Percentiles rank a stretch among this genome's conserved stretches.
Evolutionary conservation across 768 basidiomycete species (phyloP).

Genomic region (Arthromyces matolae): DNA sequence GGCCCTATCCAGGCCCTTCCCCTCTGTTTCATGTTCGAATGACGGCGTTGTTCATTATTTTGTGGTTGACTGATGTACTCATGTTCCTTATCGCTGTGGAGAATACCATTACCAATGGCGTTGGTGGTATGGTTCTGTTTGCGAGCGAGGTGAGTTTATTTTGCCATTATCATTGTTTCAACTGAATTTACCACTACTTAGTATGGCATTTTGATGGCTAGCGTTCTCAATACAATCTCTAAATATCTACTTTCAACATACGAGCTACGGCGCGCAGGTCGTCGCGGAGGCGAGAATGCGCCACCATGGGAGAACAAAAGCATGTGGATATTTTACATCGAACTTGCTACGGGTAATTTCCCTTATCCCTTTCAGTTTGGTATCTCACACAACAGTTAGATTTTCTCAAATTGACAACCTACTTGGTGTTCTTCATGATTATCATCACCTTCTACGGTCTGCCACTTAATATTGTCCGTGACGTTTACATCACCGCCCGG

Average conservation of each 20-base stretch:
- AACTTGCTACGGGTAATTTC: constrained; percentile 76
- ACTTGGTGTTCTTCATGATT: constrained; percentile 89
- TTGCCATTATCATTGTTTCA: too few relatives aligned
- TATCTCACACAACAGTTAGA: constrained; percentile 44
- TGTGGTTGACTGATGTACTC: constrained; percentile 70
- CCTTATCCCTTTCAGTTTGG: not conserved
- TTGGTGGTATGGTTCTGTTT: constrained; percentile 92
- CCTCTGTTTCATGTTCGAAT: constrained; percentile 84
- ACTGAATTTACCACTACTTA: constrained; percentile 32
- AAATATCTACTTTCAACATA: constrained; percentile 82
- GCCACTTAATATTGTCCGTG: constrained; percentile 93
- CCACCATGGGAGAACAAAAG: constrained; percentile 98
- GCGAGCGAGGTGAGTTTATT: constrained; percentile 79
- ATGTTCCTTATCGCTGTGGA: constrained; percentile 82
- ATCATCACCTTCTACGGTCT: constrained; percentile 94
- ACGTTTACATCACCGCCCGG: constrained; percentile 92
- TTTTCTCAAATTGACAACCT: constrained; percentile 89
- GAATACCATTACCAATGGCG: constrained; percentile 71
- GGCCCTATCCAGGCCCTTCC: constrained; percentile 81
- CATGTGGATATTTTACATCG: constrained; percentile 95
- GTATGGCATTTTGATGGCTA: constrained; percentile 89
- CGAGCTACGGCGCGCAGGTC: constrained; percentile 77
- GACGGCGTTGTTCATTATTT: constrained; percentile 63
- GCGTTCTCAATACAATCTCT: constrained; percentile 67
- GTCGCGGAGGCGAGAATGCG: constrained; percentile 76